Evolutionary conservation across 2,329 filamentous ascomycete genomes (phyloP).

Genomic region (Neobulgaria alba): DNA sequence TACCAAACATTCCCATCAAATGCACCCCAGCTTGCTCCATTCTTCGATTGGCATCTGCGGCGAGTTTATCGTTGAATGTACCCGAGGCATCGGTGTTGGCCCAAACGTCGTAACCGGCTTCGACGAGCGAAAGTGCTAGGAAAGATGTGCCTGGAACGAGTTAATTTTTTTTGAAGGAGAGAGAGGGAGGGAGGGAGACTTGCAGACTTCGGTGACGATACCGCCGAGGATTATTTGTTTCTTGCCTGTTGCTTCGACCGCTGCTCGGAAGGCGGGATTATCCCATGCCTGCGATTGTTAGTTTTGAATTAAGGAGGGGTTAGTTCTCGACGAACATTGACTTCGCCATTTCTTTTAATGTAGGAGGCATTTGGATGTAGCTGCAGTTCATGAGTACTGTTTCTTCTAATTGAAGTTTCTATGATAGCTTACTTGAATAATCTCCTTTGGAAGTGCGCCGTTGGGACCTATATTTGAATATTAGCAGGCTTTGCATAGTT

Average conservation of each 20-base stretch:
- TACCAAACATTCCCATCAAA: conserved; percentile 25
- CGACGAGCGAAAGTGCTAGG: conserved; percentile 61
- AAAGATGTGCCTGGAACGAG: conserved; percentile 50
- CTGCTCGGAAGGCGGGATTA: conserved; percentile 57
- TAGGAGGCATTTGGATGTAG: conserved; percentile 59
- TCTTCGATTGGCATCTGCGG: conserved; percentile 55
- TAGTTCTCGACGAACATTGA: background rate
- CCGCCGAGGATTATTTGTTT: conserved; percentile 65
- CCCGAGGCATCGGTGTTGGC: conserved; percentile 65
- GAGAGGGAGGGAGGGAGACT: conserved; percentile 9
- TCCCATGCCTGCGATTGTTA: conserved; percentile 68
- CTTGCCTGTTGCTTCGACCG: conserved; percentile 55
- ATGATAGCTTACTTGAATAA: conserved; percentile 38
- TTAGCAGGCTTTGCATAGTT: conserved; percentile 17
- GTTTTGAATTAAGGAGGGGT: conserved; percentile 2
- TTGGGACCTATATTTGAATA: conserved; percentile 48
- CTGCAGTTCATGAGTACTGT: conserved; percentile 4
- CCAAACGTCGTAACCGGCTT: conserved; percentile 65
- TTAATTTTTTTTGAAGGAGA: background rate
- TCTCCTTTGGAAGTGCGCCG: conserved; percentile 61
- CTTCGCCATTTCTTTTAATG: conserved; percentile 45
- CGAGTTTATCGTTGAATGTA: conserved; percentile 52
- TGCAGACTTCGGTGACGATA: conserved; percentile 67
- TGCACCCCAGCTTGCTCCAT: conserved; percentile 62
- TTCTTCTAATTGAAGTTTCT: background rate